Base-by-base conservation (phyloP, 116 monocot genomes). In the Cymodocea nodosa region DNA sequence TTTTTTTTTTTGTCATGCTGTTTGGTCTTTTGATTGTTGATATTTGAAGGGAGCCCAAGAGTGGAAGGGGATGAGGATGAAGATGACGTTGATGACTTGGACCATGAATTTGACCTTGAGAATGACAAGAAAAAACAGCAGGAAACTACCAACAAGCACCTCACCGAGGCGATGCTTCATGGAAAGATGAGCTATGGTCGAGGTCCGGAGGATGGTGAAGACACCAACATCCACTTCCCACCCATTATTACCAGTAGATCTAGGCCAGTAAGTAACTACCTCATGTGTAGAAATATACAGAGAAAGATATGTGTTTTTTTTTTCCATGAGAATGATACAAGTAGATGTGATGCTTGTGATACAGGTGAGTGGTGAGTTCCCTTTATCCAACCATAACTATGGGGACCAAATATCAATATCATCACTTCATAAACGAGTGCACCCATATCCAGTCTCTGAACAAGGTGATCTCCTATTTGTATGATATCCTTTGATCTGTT, bases 1-100 rank as follows among this genome's bases (percentile, higher is more conserved):
- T 44, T 44, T 10, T 44, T 44, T 44, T 10, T 12, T 44, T 44
- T 10, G 4, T 44, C 8, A 44, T 10, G 44, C 44, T 44, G 44
- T 10, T 8, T 6, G 16, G 12, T 64, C 19, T 40, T 64, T n/a
- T 64, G 8, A 25, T 66, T 20, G 2, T 6, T 35, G 50, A 34
- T 30, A 15, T 30, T 64, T 56, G 61, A 65, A 94, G 94, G 95
- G 74, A 88, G 97, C 54, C 91, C 88, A 11, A 87, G 97, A 70
- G 97, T 97, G 35, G 83, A 77, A 58, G 97, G 91, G 10, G 97
- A 97, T 40, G 97, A 97, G 1, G 97, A 97, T 17, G 97, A 97
- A 62, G 97, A 97, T 66, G 97, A 82, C 22, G 65, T 84, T 1
- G 97, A 97, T 54, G 97, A 97, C 70, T 60, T 97, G 18, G 91